These are phyloP conservation scores for Trichoderma afroharzianum DNA, from an alignment of 2,329 filamentous ascomycete genomes.

Conservation along the genomic window DNA sequence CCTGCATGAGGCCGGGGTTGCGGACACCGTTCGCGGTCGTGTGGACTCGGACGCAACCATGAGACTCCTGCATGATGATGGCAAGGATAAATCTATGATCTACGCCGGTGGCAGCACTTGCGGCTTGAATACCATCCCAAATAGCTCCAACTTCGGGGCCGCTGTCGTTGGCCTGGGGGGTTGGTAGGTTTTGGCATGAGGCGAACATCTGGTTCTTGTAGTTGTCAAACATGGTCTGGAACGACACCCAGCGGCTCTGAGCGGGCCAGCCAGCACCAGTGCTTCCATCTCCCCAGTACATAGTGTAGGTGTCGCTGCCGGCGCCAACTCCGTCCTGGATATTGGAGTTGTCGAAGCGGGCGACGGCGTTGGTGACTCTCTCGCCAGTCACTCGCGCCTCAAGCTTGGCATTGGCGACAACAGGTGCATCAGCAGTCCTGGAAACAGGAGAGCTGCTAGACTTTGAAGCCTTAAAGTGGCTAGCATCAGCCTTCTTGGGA, in stretches of 20 bases:
- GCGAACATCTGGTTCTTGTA: conserved; percentile 20
- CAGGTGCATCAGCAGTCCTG: background rate
- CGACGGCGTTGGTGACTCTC: background rate
- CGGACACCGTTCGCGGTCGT: conserved; percentile 36
- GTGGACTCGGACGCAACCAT: conserved; percentile 37
- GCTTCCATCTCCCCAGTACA: conserved; percentile 18
- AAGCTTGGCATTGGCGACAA: background rate
- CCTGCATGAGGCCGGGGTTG: conserved; percentile 43
- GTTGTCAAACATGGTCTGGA: conserved; percentile 25
- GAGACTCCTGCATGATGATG: conserved; percentile 43
- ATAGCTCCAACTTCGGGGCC: conserved; percentile 18
- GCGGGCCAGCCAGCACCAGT: conserved; percentile 13
- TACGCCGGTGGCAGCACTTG: conserved; percentile 28
- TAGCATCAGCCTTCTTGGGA: background rate
- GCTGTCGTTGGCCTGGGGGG: conserved; percentile 16
- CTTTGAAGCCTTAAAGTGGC: conserved; percentile 12
- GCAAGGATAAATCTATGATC: conserved; percentile 42
- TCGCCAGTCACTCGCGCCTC: background rate
- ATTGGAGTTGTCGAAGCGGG: conserved; percentile 15
- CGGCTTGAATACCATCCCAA: conserved; percentile 31
- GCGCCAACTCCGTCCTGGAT: conserved; percentile 19
- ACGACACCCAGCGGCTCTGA: conserved; percentile 12
- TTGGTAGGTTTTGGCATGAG: conserved; percentile 12
- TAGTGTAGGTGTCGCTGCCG: conserved; percentile 29
- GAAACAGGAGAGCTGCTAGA: background rate